These are phyloP conservation scores for Heliophila coronopifolia DNA, from an alignment of 441 rosid species.

Conservation along the genomic window DNA sequence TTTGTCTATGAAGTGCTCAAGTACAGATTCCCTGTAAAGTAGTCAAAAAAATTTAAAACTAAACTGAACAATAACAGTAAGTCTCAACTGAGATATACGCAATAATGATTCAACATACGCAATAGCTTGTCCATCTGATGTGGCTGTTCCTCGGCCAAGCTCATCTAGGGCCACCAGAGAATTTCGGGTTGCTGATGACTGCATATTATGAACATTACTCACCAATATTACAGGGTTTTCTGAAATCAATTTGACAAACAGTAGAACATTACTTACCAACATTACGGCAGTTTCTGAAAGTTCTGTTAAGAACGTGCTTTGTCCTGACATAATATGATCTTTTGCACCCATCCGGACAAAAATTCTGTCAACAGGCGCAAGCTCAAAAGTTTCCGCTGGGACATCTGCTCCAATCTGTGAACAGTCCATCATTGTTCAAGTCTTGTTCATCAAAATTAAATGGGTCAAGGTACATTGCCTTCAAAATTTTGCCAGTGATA, in stretches of 20 bases:
- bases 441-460: neutral
- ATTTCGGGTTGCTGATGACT: constrained; percentile 73
- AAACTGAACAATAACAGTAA: neutral
- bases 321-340: constrained; percentile 93
- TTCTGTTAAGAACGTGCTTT: constrained; percentile 89
- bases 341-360: constrained; percentile 97
- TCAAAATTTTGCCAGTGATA: neutral
- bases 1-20: constrained; percentile 74
- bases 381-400: constrained; percentile 80
- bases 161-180: constrained; percentile 94
- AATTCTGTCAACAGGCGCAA: constrained; percentile 80
- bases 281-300: constrained; percentile 91
- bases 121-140: constrained; percentile 99
- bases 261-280: constrained; percentile 49
- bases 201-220: constrained; percentile 27
- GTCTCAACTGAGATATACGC: neutral
- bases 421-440: constrained; percentile 4
- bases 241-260: constrained; percentile 6
- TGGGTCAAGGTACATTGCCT: constrained; percentile 17
- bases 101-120: constrained; percentile 45
- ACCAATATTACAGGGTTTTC: constrained; percentile 3
- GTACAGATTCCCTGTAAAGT: constrained; percentile 74
- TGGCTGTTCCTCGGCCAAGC: constrained; percentile 95
- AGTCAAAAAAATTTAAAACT: neutral
- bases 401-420: constrained; percentile 87